These are phyloP conservation scores for Pyrenophora tritici-repentis DNA, from an alignment of 2,329 filamentous ascomycete genomes.

Conservation along the genomic window DNA sequence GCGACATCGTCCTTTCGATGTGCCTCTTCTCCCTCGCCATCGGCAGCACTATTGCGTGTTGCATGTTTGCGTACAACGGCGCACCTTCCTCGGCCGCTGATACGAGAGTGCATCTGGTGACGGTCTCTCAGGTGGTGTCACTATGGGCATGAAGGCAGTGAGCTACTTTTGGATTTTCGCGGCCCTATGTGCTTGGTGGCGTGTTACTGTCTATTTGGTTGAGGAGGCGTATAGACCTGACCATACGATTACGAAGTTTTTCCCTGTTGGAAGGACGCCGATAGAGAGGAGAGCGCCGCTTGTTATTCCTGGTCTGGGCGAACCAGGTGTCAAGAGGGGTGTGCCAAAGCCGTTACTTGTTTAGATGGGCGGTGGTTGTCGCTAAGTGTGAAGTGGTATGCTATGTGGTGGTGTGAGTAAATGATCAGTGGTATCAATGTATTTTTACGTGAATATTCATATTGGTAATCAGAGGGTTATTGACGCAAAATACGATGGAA, in stretches of 20 bases:
- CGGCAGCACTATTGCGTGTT: too few species aligned
- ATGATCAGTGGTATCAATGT: too few species aligned
- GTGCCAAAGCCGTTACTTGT: constrained; percentile 12
- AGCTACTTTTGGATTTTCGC: background rate
- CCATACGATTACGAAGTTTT: constrained; percentile 7
- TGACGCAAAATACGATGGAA: too few species aligned
- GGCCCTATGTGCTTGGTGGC: background rate
- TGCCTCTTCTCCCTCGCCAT: too few species aligned
- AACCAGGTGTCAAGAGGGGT: constrained; percentile 13
- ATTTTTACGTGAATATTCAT: too few species aligned
- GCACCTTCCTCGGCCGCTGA: too few species aligned
- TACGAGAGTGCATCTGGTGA: too few species aligned
- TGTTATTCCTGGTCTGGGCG: constrained; percentile 10
- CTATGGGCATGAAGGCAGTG: background rate
- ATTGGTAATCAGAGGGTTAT: too few species aligned
- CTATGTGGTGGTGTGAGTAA: too few species aligned
- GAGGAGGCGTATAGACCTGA: constrained; percentile 3
- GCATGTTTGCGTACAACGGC: too few species aligned
- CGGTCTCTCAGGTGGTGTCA: background rate
- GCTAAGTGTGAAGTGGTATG: too few species aligned
- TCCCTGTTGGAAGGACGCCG: constrained; percentile 8
- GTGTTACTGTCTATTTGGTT: background rate
- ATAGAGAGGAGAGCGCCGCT: constrained; percentile 12
- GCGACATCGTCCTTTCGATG: too few species aligned
- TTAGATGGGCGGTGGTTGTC: background rate